Evolutionary conservation across 306 rosid genomes (phyloP).

Genomic region (Hippophae gyantsensis): DNA sequence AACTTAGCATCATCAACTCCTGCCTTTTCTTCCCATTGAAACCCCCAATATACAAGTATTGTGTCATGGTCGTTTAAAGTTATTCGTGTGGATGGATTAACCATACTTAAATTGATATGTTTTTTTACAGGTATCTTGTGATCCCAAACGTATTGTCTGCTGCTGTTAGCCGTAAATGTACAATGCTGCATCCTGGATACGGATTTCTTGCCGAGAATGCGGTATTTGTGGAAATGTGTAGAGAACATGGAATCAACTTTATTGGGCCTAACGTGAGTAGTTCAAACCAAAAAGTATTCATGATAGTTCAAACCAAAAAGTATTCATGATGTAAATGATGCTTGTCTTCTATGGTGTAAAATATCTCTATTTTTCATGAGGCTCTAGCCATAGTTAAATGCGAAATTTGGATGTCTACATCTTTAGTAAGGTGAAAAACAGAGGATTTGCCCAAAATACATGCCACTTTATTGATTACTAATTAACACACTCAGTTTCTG

Average conservation of each 20-base stretch:
- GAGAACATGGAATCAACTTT: slow-evolving; percentile 82
- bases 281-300: not conserved
- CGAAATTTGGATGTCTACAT: too few relatives aligned
- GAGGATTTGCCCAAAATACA: not conserved
- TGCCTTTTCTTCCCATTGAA: too few relatives aligned
- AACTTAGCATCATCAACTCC: too few relatives aligned
- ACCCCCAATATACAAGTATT: not conserved
- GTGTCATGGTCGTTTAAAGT: not conserved
- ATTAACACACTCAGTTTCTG: not conserved
- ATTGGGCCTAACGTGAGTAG: slow-evolving; percentile 87
- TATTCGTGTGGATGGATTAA: slow-evolving; percentile 5
- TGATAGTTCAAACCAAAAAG: not conserved
- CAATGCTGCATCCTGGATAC: slow-evolving; percentile 98
- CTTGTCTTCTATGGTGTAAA: not conserved
- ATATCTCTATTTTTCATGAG: not conserved
- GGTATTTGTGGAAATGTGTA: slow-evolving; percentile 87
- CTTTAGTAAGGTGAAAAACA: too few relatives aligned
- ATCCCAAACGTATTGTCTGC: slow-evolving; percentile 86
- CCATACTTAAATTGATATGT: slow-evolving; percentile 6
- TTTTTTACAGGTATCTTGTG: slow-evolving; percentile 52
- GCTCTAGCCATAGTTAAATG: too few relatives aligned
- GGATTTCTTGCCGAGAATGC: slow-evolving; percentile 99
- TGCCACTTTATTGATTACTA: not conserved
- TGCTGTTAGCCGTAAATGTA: slow-evolving; percentile 65
- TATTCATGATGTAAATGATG: not conserved